Percentiles rank a stretch among this genome's conserved stretches.
Evolutionary conservation across 2,329 filamentous ascomycete genomes (phyloP).

Genomic region (Sporothrix euskadiensis): DNA sequence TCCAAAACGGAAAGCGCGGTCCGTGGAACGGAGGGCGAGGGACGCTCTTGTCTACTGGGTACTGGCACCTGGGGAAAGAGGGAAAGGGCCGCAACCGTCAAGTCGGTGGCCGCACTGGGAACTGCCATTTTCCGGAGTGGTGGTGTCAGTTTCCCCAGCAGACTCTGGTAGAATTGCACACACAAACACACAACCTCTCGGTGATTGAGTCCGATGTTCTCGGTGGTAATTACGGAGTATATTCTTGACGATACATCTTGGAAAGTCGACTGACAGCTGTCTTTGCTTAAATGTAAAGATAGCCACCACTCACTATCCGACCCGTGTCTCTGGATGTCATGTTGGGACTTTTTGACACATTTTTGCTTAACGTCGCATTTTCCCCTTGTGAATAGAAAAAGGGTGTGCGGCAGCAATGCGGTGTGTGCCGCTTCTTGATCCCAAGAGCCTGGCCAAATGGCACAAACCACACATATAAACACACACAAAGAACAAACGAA

Average conservation of each 20-base stretch:
- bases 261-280: neutral
- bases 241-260: neutral
- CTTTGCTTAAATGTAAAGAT: neutral
- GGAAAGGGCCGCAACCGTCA: neutral
- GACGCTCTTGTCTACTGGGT: neutral
- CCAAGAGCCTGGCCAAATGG: slow-evolving; percentile 16
- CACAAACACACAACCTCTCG: neutral
- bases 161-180: neutral
- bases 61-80: neutral
- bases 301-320: neutral
- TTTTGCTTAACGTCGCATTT: neutral
- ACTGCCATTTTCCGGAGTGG: neutral
- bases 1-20: slow-evolving; percentile 7
- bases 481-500: neutral
- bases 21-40: neutral
- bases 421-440: slow-evolving; percentile 1
- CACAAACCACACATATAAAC: neutral
- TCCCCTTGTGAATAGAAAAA: neutral
- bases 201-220: neutral
- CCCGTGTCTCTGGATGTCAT: neutral
- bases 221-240: too few species aligned
- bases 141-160: neutral
- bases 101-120: slow-evolving; percentile 8
- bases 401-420: neutral
- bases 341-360: neutral